Evolutionary conservation across 768 basidiomycete species (phyloP), one percentile per base, ranked within the genome.

Genomic region (Macrolepiota dolichaula): DNA sequence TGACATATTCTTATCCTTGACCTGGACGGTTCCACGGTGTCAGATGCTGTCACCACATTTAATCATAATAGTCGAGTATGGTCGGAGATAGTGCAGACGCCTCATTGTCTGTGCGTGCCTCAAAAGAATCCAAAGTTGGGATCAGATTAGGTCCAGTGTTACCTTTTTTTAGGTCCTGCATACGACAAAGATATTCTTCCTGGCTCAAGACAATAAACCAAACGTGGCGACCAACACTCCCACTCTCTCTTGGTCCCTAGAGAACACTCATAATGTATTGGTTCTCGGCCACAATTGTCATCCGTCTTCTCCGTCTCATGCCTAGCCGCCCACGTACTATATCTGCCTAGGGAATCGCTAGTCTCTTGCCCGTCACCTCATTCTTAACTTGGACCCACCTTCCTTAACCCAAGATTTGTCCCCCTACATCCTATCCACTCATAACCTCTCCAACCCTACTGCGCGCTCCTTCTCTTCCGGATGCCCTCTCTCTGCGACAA

Each of bases 401-500:
- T 55, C 46, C 61, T 64, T 57, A 51, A 62, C 59, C 50, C 37
- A 44, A 47, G 66, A 62, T 64, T 61, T 63, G 15, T 57, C 51
- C 63, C 63, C 62, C 57, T 66, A 62, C 59, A 37, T 47, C 36
- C n/a, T 37, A 59, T 60, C 59, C 42, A 44, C 42, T 22, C 7
- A 72, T 71, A 62, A 19, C n/a, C n/a, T 27, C 19, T 47, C 62
- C 36, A 59, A 49, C 57, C 62, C 59, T 56, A 57, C 59, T 10
- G 50, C 36, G 27, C 50, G 63, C 19, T 44, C 12, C 42, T 57
- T 50, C 51, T 55, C 27, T 61, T 47, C 42, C 27, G 27, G 10
- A 89, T 89, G 88, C 88, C 88, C 62, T 81, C 79, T 29, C 74
- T 78, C 65, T 76, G 84, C 13, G 80, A 86, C 71, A 70, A 68